Evolutionary conservation across 139 green algal species (phyloP).

Genomic region (Penium margaritaceum): DNA sequence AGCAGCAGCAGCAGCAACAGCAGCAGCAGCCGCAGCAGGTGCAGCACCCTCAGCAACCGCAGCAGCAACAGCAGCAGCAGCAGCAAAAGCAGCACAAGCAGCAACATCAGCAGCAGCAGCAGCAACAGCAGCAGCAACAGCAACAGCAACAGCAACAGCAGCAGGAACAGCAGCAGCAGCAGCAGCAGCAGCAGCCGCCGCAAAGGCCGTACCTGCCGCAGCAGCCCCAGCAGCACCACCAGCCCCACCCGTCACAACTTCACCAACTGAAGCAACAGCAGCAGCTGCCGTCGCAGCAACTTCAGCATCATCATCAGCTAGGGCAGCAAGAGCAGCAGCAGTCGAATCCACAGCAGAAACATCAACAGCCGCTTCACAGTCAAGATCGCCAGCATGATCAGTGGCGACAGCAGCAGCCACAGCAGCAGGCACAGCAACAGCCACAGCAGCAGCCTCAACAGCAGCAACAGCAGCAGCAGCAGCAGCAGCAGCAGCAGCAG

Average conservation of each 20-base stretch:
- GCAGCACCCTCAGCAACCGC: too few species aligned
- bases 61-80: slow-evolving; percentile 1
- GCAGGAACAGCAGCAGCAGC: neutral
- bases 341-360: too few species aligned
- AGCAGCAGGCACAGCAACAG: neutral
- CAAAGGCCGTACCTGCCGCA: neutral
- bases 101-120: neutral
- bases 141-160: neutral
- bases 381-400: too few species aligned
- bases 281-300: neutral
- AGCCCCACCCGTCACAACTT: neutral
- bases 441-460: neutral
- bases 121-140: neutral
- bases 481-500: slow-evolving; percentile 6
- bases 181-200: neutral
- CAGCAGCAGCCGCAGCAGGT: too few species aligned
- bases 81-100: neutral
- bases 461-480: neutral
- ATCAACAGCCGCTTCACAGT: too few species aligned
- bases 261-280: neutral
- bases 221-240: neutral
- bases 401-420: neutral
- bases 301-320: too few species aligned
- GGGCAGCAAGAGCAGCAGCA: too few species aligned
- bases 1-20: too few species aligned